A percentile compares a stretch with the other conserved stretches of the same genome.
These are phyloP conservation scores for Neurospora sp. DNA, from an alignment of 495 filamentous ascomycete species.

Conservation along the genomic window DNA sequence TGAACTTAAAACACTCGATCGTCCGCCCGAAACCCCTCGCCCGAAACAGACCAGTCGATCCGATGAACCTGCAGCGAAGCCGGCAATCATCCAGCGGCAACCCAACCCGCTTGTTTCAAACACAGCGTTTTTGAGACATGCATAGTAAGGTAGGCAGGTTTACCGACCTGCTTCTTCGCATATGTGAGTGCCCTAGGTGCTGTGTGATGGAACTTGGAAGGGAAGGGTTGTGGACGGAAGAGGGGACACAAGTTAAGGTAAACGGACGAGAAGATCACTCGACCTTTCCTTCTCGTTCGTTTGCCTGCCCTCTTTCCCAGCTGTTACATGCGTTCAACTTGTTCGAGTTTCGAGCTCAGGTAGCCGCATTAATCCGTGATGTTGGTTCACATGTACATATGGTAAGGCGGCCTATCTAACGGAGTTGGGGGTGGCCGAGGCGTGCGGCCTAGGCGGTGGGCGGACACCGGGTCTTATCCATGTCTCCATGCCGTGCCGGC, in stretches of 20 bases:
- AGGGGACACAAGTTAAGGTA: too few relatives aligned
- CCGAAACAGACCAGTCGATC: constrained; percentile 2
- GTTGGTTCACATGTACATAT: too few relatives aligned
- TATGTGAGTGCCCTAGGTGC: too few relatives aligned
- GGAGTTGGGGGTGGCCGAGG: background rate
- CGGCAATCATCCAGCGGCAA: constrained; percentile 7
- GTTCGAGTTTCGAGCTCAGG: too few relatives aligned
- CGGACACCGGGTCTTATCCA: background rate
- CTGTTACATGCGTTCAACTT: too few relatives aligned
- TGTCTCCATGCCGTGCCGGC: background rate
- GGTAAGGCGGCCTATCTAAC: too few relatives aligned
- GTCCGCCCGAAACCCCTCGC: background rate
- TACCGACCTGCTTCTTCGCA: too few relatives aligned
- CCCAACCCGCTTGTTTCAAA: background rate
- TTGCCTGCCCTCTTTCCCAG: too few relatives aligned
- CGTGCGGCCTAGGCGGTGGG: background rate
- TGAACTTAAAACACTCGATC: background rate
- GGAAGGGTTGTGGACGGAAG: background rate
- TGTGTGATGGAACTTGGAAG: background rate
- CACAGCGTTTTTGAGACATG: background rate
- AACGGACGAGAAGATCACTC: too few relatives aligned
- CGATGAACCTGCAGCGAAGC: constrained; percentile 2
- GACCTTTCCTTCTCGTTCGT: too few relatives aligned
- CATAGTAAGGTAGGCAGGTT: background rate
- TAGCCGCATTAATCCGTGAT: too few relatives aligned